Evolutionary conservation across 2,329 filamentous ascomycete genomes (phyloP).

Genomic region (Aspergillus sojae): DNA sequence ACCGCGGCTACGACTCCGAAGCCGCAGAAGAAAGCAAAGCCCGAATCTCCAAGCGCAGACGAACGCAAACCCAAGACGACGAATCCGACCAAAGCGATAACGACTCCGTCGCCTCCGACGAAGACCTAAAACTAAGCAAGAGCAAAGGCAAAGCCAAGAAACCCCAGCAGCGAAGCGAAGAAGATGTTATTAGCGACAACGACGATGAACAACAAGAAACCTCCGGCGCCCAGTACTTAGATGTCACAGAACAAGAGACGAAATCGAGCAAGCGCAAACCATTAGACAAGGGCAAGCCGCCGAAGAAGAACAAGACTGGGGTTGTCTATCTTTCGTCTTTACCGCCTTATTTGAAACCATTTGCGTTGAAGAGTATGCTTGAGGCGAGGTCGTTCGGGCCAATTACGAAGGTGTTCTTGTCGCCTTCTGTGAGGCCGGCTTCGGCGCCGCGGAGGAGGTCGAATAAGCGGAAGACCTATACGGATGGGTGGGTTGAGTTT

Average conservation of each 20-base stretch:
- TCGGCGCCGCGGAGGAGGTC: constrained; percentile 28
- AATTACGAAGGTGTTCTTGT: constrained; percentile 48
- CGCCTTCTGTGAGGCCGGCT: constrained; percentile 36
- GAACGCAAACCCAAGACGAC: constrained; percentile 17
- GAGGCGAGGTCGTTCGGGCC: constrained; percentile 45
- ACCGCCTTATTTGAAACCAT: constrained; percentile 52
- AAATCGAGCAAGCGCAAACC: constrained; percentile 19
- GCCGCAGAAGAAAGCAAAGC: constrained; percentile 45
- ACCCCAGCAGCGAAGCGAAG: constrained; percentile 7
- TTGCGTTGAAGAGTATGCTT: constrained; percentile 46
- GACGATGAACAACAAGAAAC: constrained; percentile 11
- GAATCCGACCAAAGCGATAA: constrained; percentile 15
- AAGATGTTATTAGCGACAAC: constrained; percentile 14
- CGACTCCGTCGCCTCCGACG: neutral
- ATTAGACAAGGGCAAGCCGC: constrained; percentile 21
- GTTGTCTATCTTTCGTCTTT: constrained; percentile 50
- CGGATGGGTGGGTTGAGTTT: constrained; percentile 53
- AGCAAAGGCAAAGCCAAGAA: constrained; percentile 16
- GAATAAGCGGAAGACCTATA: constrained; percentile 48
- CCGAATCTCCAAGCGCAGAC: constrained; percentile 31
- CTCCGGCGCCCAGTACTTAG: constrained; percentile 17
- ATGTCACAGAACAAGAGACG: constrained; percentile 14
- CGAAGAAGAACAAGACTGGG: constrained; percentile 41
- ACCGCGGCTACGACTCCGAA: constrained; percentile 50
- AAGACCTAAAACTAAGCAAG: constrained; percentile 13